Percentiles rank a stretch among this genome's conserved stretches.
Evolutionary conservation across 2,329 filamentous ascomycete species (phyloP).

Genomic region (Fonsecaea monophora): DNA sequence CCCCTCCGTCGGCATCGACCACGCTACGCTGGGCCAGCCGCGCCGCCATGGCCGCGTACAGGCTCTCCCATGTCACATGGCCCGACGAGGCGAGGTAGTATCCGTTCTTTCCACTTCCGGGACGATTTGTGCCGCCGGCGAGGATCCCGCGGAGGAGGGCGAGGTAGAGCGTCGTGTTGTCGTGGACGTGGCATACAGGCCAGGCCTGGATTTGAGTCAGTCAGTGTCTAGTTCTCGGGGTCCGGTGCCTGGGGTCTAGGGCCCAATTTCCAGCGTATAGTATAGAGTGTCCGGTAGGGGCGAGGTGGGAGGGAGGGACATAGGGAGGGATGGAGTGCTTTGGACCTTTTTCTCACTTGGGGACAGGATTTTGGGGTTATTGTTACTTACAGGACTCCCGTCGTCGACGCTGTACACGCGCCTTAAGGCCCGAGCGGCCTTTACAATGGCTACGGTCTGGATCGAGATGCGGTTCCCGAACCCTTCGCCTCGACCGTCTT

Average conservation of each 20-base stretch:
- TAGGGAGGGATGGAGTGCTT: too few species aligned
- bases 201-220: slow-evolving; percentile 49
- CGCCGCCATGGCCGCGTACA: slow-evolving; percentile 57
- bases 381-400: slow-evolving; percentile 42
- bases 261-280: too few species aligned
- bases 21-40: slow-evolving; percentile 50
- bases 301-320: neutral
- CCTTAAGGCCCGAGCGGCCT: slow-evolving; percentile 51
- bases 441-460: slow-evolving; percentile 58
- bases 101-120: slow-evolving; percentile 53
- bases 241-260: too few species aligned
- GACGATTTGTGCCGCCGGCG: slow-evolving; percentile 42
- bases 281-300: neutral
- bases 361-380: too few species aligned
- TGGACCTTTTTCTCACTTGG: too few species aligned
- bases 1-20: slow-evolving; percentile 46
- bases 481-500: slow-evolving; percentile 55
- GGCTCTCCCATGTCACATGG: slow-evolving; percentile 57
- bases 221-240: neutral
- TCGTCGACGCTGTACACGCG: slow-evolving; percentile 54
- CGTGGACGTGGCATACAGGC: slow-evolving; percentile 61
- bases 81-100: slow-evolving; percentile 61
- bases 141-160: slow-evolving; percentile 56
- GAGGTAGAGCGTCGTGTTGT: slow-evolving; percentile 58
- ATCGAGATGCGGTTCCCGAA: slow-evolving; percentile 61